Base-by-base conservation (phyloP, 768 basidiomycete genomes). In the Suillus cothurnatus region DNA sequence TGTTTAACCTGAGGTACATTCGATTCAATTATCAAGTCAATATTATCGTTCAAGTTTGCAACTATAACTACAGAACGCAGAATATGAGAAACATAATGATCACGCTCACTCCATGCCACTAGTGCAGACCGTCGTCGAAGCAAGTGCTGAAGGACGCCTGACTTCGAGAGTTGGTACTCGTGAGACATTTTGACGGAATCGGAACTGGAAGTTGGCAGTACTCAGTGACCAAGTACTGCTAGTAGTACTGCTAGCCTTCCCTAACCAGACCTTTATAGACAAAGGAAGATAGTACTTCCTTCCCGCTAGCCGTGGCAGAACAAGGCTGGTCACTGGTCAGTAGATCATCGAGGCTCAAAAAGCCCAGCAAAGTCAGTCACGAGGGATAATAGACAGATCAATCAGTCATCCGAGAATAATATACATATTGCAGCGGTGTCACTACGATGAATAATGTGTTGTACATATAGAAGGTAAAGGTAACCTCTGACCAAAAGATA, bases 161-260 rank as follows among this genome's bases (percentile, higher is more conserved):
- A n/a, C n/a, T n/a, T n/a, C n/a, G n/a, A n/a, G 32, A 34, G 19
- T 9, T 32, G 31, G 52, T 11, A 34, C 21, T 34, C 56, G 34
- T 57, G 56, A 57, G 56, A 57, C 15, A 57, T 23, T 38, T 39
- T 36, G 32, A 15, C 55, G 14, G n/a, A 36, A 36, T 57, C 56
- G 56, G 56, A 57, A 55, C 1, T 6, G 8, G 23, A 47, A 47
- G n/a, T 45, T n/a, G 43, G 21, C 21, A 34, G 9, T 34, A 41
- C 41, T 41, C n/a, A n/a, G n/a, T n/a, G 6, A 41, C 41, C 17
- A 41, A 41, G 19, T 39, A 17, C 36, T 38, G n/a, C n/a, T n/a
- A n/a, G n/a, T n/a, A 34, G 32, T 11, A 34, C 34, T 34, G 38
- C 38, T 39, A 14, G 38, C 38, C 14, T 39, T 39, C 34, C 34